phyloP scores from a whole-genome alignment of 163 green algal genomes.

The Volvox carteri region DNA sequence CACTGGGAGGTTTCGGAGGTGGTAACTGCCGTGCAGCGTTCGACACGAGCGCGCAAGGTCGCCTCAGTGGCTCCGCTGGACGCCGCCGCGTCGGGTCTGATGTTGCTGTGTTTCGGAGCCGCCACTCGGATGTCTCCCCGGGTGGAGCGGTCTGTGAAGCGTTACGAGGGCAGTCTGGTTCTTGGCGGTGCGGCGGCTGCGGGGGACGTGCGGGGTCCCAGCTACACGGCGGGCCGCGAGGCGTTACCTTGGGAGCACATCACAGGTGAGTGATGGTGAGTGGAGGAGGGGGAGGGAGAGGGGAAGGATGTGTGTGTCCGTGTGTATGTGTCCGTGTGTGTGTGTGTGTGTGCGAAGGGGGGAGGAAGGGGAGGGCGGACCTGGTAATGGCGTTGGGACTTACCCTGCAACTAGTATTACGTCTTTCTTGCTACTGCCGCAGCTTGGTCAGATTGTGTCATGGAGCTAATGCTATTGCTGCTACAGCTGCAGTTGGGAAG shows the following conservation, averaged over 20 bases:
- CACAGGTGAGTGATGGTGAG: constrained; percentile 22
- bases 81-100: background rate
- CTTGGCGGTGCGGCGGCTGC: background rate
- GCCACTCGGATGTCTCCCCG: background rate
- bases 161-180: constrained; percentile 29
- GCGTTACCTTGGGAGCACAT: constrained; percentile 35
- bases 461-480: background rate
- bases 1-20: constrained; percentile 58
- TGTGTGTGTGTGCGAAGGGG: too few relatives aligned
- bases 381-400: too few relatives aligned
- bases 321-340: too few relatives aligned
- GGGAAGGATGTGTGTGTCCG: background rate
- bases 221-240: background rate
- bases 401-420: too few relatives aligned
- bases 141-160: constrained; percentile 26
- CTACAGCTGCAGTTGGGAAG: background rate
- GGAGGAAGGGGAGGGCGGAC: background rate
- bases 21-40: constrained; percentile 53
- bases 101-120: constrained; percentile 36
- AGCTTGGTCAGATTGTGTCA: too few relatives aligned
- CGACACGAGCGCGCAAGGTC: background rate
- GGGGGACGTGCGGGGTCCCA: background rate
- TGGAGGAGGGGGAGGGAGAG: background rate
- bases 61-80: constrained; percentile 34
- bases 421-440: too few relatives aligned